phyloP scores from a whole-genome alignment of 176 grass and related monocot species.

The Puccinellia tenuiflora region DNA sequence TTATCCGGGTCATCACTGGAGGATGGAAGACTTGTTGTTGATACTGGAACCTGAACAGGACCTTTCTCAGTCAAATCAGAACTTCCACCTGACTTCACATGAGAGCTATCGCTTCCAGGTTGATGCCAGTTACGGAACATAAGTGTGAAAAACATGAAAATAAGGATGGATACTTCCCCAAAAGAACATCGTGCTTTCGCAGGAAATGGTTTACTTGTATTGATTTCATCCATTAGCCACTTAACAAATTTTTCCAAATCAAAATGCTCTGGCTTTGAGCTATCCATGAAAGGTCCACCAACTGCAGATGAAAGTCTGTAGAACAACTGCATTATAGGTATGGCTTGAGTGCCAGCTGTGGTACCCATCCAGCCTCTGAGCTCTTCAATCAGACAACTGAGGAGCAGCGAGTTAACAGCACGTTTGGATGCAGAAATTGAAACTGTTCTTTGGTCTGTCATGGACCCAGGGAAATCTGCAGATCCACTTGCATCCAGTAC shows the following conservation, averaged over 20 bases:
- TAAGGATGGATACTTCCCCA: constrained; percentile 87
- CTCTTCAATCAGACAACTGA: constrained; percentile 79
- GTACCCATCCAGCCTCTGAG: constrained; percentile 87
- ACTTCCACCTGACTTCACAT: constrained; percentile 54
- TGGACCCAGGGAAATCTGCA: constrained; percentile 46
- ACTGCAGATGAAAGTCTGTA: constrained; percentile 94
- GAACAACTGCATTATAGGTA: constrained; percentile 94
- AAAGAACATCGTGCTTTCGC: constrained; percentile 67
- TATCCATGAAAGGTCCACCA: constrained; percentile 96
- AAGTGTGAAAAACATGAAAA: constrained; percentile 99
- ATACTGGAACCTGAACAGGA: constrained; percentile 36
- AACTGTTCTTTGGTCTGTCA: constrained; percentile 62
- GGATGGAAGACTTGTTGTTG: constrained; percentile 31
- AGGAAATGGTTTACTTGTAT: constrained; percentile 79
- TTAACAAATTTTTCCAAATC: constrained; percentile 95
- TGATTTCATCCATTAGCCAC: constrained; percentile 90
- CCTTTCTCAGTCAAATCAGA: constrained; percentile 76
- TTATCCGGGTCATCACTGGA: constrained; percentile 77
- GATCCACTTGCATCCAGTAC: constrained; percentile 63
- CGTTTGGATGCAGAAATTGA: constrained; percentile 95
- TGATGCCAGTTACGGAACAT: constrained; percentile 99
- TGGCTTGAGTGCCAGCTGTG: constrained; percentile 71
- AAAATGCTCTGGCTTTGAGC: constrained; percentile 81
- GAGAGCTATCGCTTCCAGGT: constrained; percentile 60
- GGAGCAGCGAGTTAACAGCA: constrained; percentile 77